phyloP scores from a whole-genome alignment of 2,329 filamentous ascomycete genomes.

The Neurospora sp. region DNA sequence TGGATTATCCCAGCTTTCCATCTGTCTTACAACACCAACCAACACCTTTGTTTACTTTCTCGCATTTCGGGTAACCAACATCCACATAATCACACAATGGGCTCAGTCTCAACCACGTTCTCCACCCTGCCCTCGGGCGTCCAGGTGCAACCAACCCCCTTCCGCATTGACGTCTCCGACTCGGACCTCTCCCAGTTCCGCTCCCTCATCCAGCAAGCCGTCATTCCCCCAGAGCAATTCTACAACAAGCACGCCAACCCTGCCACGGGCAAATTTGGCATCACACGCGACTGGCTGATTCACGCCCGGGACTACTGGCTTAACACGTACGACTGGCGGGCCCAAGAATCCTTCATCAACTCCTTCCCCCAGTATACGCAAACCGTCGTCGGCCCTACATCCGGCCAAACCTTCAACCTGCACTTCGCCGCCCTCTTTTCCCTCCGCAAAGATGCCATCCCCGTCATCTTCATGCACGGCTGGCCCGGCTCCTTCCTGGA shows the following conservation, averaged over 20 bases:
- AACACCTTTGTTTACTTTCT: not conserved
- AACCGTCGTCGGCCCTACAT: constrained; percentile 9
- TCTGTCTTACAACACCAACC: not conserved
- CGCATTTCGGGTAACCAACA: not conserved
- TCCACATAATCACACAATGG: not conserved
- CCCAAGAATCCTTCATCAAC: constrained; percentile 10
- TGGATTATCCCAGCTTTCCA: not conserved
- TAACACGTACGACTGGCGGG: constrained; percentile 10
- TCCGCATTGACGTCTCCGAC: constrained; percentile 5
- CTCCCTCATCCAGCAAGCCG: constrained; percentile 4
- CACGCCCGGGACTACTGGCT: constrained; percentile 5
- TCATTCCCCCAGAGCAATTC: constrained; percentile 6
- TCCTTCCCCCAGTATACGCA: constrained; percentile 12
- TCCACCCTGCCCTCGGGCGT: constrained; percentile 5
- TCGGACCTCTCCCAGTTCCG: constrained; percentile 5
- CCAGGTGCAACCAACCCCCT: constrained; percentile 6
- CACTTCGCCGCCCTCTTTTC: constrained; percentile 14
- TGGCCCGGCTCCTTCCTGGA: constrained; percentile 47
- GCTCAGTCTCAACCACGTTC: not conserved
- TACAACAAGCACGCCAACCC: constrained; percentile 10
- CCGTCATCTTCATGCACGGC: constrained; percentile 34
- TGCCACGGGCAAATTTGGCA: constrained; percentile 7
- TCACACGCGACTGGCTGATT: constrained; percentile 8
- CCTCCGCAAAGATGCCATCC: constrained; percentile 4
- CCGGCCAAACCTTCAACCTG: constrained; percentile 8